Evolutionary conservation across 2,329 filamentous ascomycete species (phyloP).

Genomic region (Fusarium bulbicola): DNA sequence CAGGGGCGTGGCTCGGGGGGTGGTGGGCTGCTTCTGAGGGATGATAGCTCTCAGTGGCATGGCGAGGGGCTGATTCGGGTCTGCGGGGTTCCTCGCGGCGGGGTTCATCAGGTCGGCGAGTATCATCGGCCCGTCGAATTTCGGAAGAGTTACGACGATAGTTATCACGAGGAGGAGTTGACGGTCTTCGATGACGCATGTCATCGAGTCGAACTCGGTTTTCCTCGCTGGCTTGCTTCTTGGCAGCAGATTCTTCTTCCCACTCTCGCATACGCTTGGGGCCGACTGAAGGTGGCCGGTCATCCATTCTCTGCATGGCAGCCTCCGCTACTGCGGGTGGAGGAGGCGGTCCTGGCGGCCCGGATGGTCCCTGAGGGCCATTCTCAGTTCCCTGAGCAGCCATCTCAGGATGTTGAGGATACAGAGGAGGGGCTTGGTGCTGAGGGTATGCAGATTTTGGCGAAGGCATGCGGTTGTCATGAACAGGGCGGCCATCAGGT

Average conservation of each 20-base stretch:
- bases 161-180: conserved; percentile 74
- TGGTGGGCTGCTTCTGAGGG: conserved; percentile 94
- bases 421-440: conserved; percentile 67
- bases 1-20: conserved; percentile 62
- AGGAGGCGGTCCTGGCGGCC: conserved; percentile 52
- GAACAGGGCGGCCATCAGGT: conserved; percentile 82
- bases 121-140: conserved; percentile 70
- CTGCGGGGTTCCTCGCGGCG: conserved; percentile 68
- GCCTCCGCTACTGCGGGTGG: conserved; percentile 68
- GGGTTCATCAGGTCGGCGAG: conserved; percentile 69
- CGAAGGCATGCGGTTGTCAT: conserved; percentile 90
- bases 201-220: conserved; percentile 87
- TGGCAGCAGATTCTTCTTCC: conserved; percentile 82
- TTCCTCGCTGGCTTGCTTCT: conserved; percentile 91
- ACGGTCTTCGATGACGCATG: conserved; percentile 79
- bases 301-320: conserved; percentile 66
- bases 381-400: conserved; percentile 67
- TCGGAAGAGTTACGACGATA: conserved; percentile 84
- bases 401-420: conserved; percentile 75
- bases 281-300: conserved; percentile 81
- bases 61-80: conserved; percentile 71
- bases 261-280: conserved; percentile 91
- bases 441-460: conserved; percentile 87
- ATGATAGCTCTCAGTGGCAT: conserved; percentile 82
- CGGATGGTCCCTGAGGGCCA: conserved; percentile 47